phyloP scores from a whole-genome alignment of 1,284 basidiomycete species.

The Ceratobasidium sp. region DNA sequence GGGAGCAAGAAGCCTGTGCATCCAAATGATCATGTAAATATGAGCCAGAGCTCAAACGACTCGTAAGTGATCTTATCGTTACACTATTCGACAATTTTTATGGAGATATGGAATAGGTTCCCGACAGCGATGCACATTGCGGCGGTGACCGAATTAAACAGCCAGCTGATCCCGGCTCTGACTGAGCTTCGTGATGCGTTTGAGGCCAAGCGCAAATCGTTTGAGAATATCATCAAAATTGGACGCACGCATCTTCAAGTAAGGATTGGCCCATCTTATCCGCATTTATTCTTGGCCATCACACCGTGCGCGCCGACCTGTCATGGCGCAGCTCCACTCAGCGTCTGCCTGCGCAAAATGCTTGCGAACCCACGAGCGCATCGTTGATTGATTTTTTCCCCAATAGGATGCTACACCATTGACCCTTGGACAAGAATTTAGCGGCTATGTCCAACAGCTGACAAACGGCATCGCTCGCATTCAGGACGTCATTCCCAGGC shows the following conservation, averaged over 20 bases:
- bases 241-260: conserved; percentile 96
- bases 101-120: conserved; percentile 66
- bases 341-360: too few relatives aligned
- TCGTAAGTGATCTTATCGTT: conserved; percentile 62
- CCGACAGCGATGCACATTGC: conserved; percentile 99
- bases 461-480: conserved; percentile 90
- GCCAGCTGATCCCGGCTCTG: conserved; percentile 85
- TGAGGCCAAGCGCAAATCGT: conserved; percentile 79
- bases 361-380: too few relatives aligned
- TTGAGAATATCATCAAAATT: conserved; percentile 96
- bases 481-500: conserved; percentile 81
- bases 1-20: conserved; percentile 98
- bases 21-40: conserved; percentile 99
- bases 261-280: conserved; percentile 6
- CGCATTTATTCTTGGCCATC: neutral
- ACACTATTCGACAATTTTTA: conserved; percentile 44
- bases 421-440: conserved; percentile 98
- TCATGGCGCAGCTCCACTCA: too few relatives aligned
- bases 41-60: conserved; percentile 99
- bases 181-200: conserved; percentile 84
- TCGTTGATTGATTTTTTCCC: neutral
- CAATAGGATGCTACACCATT: conserved; percentile 96
- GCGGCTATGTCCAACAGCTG: conserved; percentile 96
- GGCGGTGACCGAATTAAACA: conserved; percentile 87
- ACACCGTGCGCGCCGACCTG: too few relatives aligned